Evolutionary conservation across 257 asterid genomes (phyloP).

Genomic region (Oldenlandia corymbosa): DNA sequence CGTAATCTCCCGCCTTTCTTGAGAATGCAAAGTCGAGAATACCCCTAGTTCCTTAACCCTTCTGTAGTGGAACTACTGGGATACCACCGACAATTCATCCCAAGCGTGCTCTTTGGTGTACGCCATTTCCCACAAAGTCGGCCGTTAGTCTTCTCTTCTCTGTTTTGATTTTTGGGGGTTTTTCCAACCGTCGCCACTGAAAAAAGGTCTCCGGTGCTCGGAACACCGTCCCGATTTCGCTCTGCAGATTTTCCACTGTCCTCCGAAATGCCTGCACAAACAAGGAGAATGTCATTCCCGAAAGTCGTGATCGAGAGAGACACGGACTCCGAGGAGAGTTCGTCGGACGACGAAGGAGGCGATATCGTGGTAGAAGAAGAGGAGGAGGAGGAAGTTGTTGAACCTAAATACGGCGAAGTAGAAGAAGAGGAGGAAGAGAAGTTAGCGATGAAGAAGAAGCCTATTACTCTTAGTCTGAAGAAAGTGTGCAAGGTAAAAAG

Average conservation of each 20-base stretch:
- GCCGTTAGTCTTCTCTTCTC: neutral
- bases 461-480: constrained; percentile 71
- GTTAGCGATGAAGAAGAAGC: constrained; percentile 37
- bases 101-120: neutral
- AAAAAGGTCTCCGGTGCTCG: neutral
- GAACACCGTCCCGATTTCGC: neutral
- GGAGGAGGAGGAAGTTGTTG: constrained; percentile 20
- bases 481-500: constrained; percentile 87
- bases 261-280: constrained; percentile 58
- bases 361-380: constrained; percentile 21
- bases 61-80: neutral
- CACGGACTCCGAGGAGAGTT: constrained; percentile 67
- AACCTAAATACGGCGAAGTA: constrained; percentile 6
- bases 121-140: neutral
- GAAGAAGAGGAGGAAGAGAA: constrained; percentile 28
- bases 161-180: constrained; percentile 2
- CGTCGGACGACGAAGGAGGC: constrained; percentile 35
- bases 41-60: neutral
- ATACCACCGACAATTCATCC: constrained; percentile 11
- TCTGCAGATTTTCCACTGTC: neutral
- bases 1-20: constrained; percentile 34
- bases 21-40: neutral
- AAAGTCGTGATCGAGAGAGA: constrained; percentile 64
- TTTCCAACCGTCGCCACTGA: neutral
- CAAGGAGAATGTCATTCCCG: constrained; percentile 58